Base-by-base conservation (phyloP, 2,329 filamentous ascomycete genomes). In the Aspergillus eucalypticola region DNA sequence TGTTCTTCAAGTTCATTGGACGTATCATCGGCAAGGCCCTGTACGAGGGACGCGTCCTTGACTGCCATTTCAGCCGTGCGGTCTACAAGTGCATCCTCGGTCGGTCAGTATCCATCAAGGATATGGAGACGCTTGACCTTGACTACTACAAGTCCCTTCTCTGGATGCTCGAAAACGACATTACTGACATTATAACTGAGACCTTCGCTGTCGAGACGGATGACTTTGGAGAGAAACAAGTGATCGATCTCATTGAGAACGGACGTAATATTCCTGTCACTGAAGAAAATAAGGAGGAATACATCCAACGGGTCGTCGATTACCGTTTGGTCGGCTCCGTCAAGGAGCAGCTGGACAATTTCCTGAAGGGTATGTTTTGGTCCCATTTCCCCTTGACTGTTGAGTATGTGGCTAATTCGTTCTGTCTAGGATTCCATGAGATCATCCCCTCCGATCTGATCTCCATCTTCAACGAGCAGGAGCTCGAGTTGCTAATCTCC, bases 1-100 rank as follows among this genome's bases (percentile, higher is more conserved):
- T 92, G 82, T 99, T 97, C 85, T 99, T 99, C 86, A 98, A 98
- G 75, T 99, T 99, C 79, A 97, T 99, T 71, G 95, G 95, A 44
- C 91, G 95, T 53, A 92, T 99, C 77, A 99, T 99, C 68, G 96
- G 95, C 70, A 99, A 99, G 79, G 95, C 95, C 39, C 84, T 99
- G 52, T 99, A 98, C 76, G 96, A 99, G 80, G 91, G 92, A 49
- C 90, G 95, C 59, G 88, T 99, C 38, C 87, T 99, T 29, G 95
- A 99, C 76, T 99, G 95, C 77, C 96, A 98, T 83, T 99, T 99
- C 82, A 98, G 94, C 79, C 89, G 95, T 73, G 96, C 96, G 13
- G 94, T 99, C 54, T 99, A 99, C 84, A 98, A 98, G 82, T 90
- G 92, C 67, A 97, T 99, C 65, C 86, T 99, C 27, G 91, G 95